Conservation (phyloP, 306 rosid genomes). For the Alnus rubra region DNA sequence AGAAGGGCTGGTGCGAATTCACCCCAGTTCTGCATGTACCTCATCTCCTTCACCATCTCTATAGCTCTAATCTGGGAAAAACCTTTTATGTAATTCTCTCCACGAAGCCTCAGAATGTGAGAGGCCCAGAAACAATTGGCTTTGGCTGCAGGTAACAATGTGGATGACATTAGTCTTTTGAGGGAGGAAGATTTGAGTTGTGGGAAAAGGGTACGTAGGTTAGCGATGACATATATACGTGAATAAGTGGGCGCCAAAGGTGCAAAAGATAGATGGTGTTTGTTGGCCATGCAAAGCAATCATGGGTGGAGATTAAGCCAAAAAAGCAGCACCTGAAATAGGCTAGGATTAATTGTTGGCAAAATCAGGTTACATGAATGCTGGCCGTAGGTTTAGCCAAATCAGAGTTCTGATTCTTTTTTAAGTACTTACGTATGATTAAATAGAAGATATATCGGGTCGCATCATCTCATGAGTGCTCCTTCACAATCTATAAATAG, state of each 20-base stretch:
- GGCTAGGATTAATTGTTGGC: background rate
- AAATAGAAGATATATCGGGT: too few species aligned
- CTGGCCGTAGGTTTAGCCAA: too few species aligned
- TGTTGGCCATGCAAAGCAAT: background rate
- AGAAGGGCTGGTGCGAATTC: conserved; percentile 63
- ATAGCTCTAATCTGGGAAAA: background rate
- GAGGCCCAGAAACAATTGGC: background rate
- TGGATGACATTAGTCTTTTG: background rate
- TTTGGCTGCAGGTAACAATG: background rate
- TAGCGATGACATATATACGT: background rate
- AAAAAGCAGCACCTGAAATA: background rate
- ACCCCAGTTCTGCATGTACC: conserved; percentile 35
- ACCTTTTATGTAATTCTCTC: background rate
- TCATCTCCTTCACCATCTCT: conserved; percentile 48
- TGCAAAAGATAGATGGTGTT: background rate
- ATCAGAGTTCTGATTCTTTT: too few species aligned
- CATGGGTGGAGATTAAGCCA: background rate
- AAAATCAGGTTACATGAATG: too few species aligned
- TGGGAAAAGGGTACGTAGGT: background rate
- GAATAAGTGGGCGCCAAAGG: background rate
- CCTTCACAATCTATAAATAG: too few species aligned
- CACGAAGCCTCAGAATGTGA: background rate
- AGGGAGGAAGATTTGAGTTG: background rate
- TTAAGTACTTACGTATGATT: too few species aligned
- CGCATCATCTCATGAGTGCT: too few species aligned